A percentile compares a stretch with the other conserved stretches of the same genome.
Evolutionary conservation across 73 alveolate genomes (phyloP).

Genomic region (Diophrys appendiculata): DNA sequence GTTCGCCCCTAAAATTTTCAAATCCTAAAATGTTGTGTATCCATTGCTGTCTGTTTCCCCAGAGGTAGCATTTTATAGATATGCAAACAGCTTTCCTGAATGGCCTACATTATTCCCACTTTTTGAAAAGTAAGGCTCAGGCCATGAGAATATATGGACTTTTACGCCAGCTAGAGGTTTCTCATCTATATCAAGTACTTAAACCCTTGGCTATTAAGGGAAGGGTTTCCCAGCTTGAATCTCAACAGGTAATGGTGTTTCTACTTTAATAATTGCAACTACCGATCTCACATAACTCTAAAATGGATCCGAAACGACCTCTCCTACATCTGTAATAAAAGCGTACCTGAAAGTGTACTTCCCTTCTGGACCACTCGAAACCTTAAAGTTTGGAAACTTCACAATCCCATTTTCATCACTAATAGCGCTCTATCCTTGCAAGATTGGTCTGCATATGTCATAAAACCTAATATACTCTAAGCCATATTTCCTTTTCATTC

Average conservation of each 20-base stretch:
- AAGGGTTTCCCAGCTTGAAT: neutral
- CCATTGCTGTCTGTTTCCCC: neutral
- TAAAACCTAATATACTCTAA: neutral
- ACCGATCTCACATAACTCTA: neutral
- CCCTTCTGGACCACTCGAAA: slow-evolving; percentile 20
- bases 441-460: neutral
- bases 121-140: neutral
- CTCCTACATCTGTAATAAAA: neutral
- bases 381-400: too few relatives aligned
- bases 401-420: neutral
- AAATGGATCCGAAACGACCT: too few relatives aligned
- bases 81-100: neutral
- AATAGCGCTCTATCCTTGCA: neutral
- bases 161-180: neutral
- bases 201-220: neutral
- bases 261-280: neutral
- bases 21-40: neutral
- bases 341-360: neutral
- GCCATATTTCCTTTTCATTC: neutral
- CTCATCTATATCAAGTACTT: neutral
- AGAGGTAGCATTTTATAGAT: neutral
- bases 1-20: neutral
- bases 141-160: neutral
- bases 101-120: neutral
- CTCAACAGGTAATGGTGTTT: neutral